phyloP scores from a whole-genome alignment of 2,329 filamentous ascomycete species.

The Furcasterigmium sp. region DNA sequence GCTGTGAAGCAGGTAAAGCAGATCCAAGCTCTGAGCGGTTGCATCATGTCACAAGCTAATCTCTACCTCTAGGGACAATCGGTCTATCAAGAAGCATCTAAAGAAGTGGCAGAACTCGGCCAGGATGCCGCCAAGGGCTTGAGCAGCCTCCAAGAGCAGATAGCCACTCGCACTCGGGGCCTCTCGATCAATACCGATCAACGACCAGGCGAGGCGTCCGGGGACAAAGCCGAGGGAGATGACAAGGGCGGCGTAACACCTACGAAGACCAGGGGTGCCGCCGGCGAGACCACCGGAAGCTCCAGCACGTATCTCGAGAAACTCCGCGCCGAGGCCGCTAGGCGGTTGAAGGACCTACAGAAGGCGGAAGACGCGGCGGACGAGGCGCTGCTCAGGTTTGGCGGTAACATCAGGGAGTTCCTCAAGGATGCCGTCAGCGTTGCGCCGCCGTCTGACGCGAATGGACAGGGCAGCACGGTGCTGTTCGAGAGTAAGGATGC shows the following conservation, averaged over 20 bases:
- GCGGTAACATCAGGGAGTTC: slow-evolving; percentile 83
- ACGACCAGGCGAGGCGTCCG: slow-evolving; percentile 14
- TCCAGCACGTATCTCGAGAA: slow-evolving; percentile 67
- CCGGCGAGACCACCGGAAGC: slow-evolving; percentile 36
- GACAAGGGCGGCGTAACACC: slow-evolving; percentile 39
- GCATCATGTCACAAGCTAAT: no score
- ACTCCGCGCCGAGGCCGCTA: slow-evolving; percentile 71
- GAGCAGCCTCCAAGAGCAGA: slow-evolving; percentile 59
- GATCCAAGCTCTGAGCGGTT: neutral
- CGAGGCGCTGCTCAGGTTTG: slow-evolving; percentile 88
- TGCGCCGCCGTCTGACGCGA: slow-evolving; percentile 59
- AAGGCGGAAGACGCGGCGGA: slow-evolving; percentile 93
- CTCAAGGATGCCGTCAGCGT: slow-evolving; percentile 86
- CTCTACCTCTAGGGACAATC: slow-evolving; percentile 57
- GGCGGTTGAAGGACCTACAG: slow-evolving; percentile 83
- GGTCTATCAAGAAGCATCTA: slow-evolving; percentile 78
- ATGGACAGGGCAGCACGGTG: slow-evolving; percentile 52
- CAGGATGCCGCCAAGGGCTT: slow-evolving; percentile 80
- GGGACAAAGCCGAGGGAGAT: slow-evolving; percentile 11
- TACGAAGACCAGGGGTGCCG: slow-evolving; percentile 31
- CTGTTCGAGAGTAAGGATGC: slow-evolving; percentile 94
- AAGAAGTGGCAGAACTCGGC: slow-evolving; percentile 75
- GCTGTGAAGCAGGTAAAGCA: slow-evolving; percentile 81
- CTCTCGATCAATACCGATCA: slow-evolving; percentile 56
- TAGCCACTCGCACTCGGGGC: slow-evolving; percentile 69